Evolutionary conservation across 1,284 basidiomycete species (phyloP).

Genomic region (Irpex lacteus): DNA sequence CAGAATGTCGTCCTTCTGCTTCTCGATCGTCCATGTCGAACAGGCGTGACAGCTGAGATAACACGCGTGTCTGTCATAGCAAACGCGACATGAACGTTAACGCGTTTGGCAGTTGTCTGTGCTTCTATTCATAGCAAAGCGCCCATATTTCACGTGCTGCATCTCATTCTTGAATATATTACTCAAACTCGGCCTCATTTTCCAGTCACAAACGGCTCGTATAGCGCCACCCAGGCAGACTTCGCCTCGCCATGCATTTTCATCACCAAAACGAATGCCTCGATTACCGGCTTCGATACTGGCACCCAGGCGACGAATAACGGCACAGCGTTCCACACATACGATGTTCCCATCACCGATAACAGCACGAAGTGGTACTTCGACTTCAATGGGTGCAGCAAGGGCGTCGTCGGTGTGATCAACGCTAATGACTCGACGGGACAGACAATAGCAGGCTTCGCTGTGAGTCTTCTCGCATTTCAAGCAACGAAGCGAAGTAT

Average conservation of each 20-base stretch:
- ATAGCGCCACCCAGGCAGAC: conserved; percentile 53
- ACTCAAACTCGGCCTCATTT: neutral
- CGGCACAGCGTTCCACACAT: conserved; percentile 42
- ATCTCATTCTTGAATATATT: neutral
- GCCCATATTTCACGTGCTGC: neutral
- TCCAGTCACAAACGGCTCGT: conserved; percentile 53
- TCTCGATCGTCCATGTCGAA: neutral
- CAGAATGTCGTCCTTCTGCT: neutral
- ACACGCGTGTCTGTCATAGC: neutral
- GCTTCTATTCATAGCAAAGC: neutral
- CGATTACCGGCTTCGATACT: conserved; percentile 59
- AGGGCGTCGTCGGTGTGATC: conserved; percentile 60
- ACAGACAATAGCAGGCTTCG: conserved; percentile 52
- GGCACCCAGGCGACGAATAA: conserved; percentile 47
- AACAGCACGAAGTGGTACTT: conserved; percentile 56
- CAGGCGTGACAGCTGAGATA: neutral
- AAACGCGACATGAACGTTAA: neutral
- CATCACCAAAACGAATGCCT: conserved; percentile 40
- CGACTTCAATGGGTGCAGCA: conserved; percentile 50
- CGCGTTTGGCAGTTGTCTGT: too few relatives aligned
- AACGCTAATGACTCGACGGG: conserved; percentile 48
- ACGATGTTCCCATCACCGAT: conserved; percentile 43
- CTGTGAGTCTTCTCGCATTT: conserved; percentile 28
- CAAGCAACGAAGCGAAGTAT: too few relatives aligned
- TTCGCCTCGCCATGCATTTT: conserved; percentile 52